Base-by-base conservation (phyloP, 2,329 filamentous ascomycete species). In the Pseudocercospora vitis region DNA sequence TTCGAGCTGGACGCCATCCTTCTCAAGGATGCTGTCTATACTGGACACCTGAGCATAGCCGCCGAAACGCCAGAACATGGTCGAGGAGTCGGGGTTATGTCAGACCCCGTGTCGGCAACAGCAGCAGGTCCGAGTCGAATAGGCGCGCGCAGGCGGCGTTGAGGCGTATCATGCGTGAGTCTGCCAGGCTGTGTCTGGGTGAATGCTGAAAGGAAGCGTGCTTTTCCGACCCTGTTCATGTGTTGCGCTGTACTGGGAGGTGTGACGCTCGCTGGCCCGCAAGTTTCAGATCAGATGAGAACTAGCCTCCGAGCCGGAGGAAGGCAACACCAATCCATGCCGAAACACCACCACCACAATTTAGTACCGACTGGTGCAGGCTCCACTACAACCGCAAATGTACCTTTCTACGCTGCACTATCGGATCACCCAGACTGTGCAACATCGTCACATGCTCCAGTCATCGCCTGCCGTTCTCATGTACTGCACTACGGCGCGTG, bases 31-130 rank as follows among this genome's bases (percentile, higher is more conserved):
- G 65, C 87, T 91, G 75, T 97, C 94, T 74, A 99, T 90, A 70
- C 91, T 88, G 68, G 92, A 96, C 76, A 96, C 88, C 81, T 90
- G 95, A 80, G 91, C 89, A 81, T 97, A 97, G 70, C 91, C 91
- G 81, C 94, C 92, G 81, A 97, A 99, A 77, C 92, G 88, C 94
- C 94, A 99, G 77, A 99, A 99, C 94, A 99, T 99, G 79, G 74
- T 92, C 85, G 68, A 45, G 28, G 23, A 29, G 23, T 42, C 28
- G 56, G 24, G 29, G 42, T 47, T 51, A 48, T 39, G 56, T 51
- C 37, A 52, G 29, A 35, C 54, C 32, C 33, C 42, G 45, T 49
- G 54, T 28, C 49, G 37, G 50, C 53, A 49, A 50, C 44, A n/a
- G 40, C 48, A 50, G 35, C 28, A 37, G 29, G 45, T 52, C 40